These are phyloP conservation scores for Penicillium sp. DNA, from an alignment of 2,329 filamentous ascomycete genomes.

Conservation along the genomic window DNA sequence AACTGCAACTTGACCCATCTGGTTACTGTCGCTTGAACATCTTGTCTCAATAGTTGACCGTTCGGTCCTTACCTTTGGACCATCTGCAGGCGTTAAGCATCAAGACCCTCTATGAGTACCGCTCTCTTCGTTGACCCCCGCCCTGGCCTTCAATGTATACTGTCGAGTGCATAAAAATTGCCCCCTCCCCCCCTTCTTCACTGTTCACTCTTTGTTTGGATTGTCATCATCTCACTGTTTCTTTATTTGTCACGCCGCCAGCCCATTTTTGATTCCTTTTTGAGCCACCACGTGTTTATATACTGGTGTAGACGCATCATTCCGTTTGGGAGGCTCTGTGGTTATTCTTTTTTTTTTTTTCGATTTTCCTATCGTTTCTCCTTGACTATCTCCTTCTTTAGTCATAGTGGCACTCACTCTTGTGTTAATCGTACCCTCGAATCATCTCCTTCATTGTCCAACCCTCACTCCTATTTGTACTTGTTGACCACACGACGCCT, in stretches of 20 bases:
- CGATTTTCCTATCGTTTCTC: conserved; percentile 19
- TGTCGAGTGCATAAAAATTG: conserved; percentile 26
- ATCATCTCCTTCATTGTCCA: conserved; percentile 9
- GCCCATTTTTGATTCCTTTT: conserved; percentile 23
- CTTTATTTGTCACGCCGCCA: conserved; percentile 23
- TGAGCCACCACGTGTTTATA: conserved; percentile 32
- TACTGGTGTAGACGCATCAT: conserved; percentile 33
- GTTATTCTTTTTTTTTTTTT: conserved; percentile 29
- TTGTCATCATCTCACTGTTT: conserved; percentile 14
- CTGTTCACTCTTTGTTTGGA: conserved; percentile 20
- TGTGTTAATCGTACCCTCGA: conserved; percentile 9
- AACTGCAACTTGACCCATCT: conserved; percentile 17
- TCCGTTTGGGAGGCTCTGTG: conserved; percentile 38
- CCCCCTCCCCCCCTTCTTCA: conserved; percentile 19
- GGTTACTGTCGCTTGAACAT: conserved; percentile 13
- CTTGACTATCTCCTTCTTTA: conserved; percentile 15
- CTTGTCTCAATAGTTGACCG: conserved; percentile 14
- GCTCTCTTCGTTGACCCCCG: conserved; percentile 17
- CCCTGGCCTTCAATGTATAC: conserved; percentile 31
- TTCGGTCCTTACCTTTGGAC: conserved; percentile 6
- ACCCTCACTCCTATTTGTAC: conserved; percentile 15
- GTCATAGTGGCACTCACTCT: conserved; percentile 17
- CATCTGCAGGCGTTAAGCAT: conserved; percentile 9
- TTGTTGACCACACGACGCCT: conserved; percentile 25
- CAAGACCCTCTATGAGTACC: conserved; percentile 18